Base-by-base conservation (phyloP, 2,329 filamentous ascomycete species). In the Paradendryphiella salina region DNA sequence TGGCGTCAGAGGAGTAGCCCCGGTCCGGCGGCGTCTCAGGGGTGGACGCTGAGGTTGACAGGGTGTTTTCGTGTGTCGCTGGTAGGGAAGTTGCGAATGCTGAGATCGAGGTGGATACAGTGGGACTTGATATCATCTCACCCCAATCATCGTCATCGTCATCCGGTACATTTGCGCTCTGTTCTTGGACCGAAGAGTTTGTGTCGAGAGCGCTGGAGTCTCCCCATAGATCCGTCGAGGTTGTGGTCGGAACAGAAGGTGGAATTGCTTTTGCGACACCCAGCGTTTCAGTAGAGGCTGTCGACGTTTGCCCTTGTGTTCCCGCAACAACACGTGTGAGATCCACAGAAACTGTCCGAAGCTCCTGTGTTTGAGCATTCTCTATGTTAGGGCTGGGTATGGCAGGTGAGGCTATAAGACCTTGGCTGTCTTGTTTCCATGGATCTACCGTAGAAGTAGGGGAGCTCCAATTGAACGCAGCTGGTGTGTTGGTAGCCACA, bases 61-160 rank as follows among this genome's bases (percentile, higher is more conserved):
- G 33, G 0, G 54, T 60, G 15, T 48, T 59, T 15, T 54, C 45
- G 1, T 39, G 52, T 2, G 47, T 47, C 26, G 46, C 49, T 4
- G 55, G 29, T 34, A 57, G 21, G 11, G 38, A 37, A 14, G 48
- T 55, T 10, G 59, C 33, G 20, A 54, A 54, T 13, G 57, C 52
- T 8, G 60, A 50, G 15, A 56, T 54, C 11, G 58, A 56, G 23
- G 53, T 60, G n/a, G 67, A 57, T 1, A 65, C 42, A 7, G 64
- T 65, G 40, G 71, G 68, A 11, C 64, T 73, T 35, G 72, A 64
- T 34, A 74, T 65, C 72, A 74, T 74, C 33, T 74, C 72, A 44
- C 72, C 72, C 72, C 72, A 74, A 18, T 73, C 68, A 20, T 73
- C 71, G 11, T 71, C 67, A 34, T 63, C 61, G 18, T 71, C 63